Evolutionary conservation across 352 stramenopile genomes (phyloP), one percentile per base, ranked within the genome.

Genomic region (Phytophthora constricta): DNA sequence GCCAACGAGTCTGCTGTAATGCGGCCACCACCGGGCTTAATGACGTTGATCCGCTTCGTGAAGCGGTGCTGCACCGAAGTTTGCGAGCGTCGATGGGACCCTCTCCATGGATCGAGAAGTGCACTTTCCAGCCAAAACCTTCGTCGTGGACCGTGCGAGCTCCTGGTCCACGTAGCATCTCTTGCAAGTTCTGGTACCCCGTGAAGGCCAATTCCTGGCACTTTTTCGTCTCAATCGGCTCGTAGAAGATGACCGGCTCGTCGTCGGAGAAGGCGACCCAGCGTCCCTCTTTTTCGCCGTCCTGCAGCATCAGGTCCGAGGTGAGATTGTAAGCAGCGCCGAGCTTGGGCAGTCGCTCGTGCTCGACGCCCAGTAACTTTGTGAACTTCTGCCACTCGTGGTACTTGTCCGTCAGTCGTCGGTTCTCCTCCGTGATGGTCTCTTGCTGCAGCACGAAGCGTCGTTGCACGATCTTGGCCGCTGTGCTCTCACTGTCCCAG

Each of bases 51-150:
- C 31, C 50, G 42, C 63, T 82, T 82, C 4, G 62, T 68, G 37
- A 74, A 82, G 7, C 74, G 70, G 27, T 82, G 74, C 34, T 82
- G 74, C 66, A 79, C 72, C 23, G 65, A 16, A 68, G 8, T 10
- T 70, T 66, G 10, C 43, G 25, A 23, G 16, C 26, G 3, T 51
- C 43, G 5, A 57, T 10, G 14, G 48, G 34, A 1, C 31, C 42
- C 4, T 68, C 51, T 25, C 64, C 39, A n/a, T 71, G 56, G 64
- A 71, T 74, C 7, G 70, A 71, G 23, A 74, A 77, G 28, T 55
- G 61, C 3, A 77, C 65, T 50, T 74, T 70, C 70, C 70, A 77
- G 2, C 70, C 70, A 19, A 77, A 77, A 8, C 58, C 65, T 70
- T 77, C 65, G 13, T 74, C 69, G 39, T 74, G 63, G 20, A 74